Base-by-base conservation (phyloP, 345 rosid genomes). In the Noccaea caerulescens region DNA sequence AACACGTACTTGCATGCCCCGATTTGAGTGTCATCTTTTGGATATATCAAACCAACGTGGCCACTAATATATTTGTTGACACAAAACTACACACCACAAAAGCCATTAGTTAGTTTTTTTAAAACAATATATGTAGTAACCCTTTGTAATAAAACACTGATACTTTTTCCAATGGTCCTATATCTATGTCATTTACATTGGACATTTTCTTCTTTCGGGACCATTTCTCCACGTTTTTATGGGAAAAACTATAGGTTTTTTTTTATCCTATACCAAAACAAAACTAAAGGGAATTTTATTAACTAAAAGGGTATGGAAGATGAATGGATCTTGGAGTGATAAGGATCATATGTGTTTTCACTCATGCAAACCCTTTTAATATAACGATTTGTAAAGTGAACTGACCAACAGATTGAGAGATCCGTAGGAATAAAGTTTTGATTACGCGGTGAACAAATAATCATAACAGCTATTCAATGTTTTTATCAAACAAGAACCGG, bases 161-260 rank as follows among this genome's bases (percentile, higher is more conserved):
- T 54, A 20, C 36, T 50, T 71, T 51, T 30, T 14, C 25, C 60
- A 5, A 51, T 27, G 70, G 41, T 33, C 69, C 58, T 45, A 66
- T 58, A 30, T 49, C 45, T 49, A 1, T 58, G 53, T 66, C 60
- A 39, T 66, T 66, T 73, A 66, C 45, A 50, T 73, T 73, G 53
- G 77, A 53, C 59, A 56, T 66, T 73, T 72, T 66, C 77, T 73
- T 50, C 72, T 73, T 73, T 73, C 18, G 45, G 72, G 77, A 73
- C 77, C 61, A 73, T 58, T 66, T 58, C 12, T 58, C 49, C 77
- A 58, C 66, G 77, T 73, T 73, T 34, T 42, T 61, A 58, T 52
- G 44, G 36, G 55, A 33, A 33, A 66, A 41, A 9, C 34, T 66
- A 49, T 41, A 66, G 38, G 16, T 44, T 1, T 44, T 1, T 16